Base-by-base conservation (phyloP, 768 basidiomycete genomes). In the Pilatotrama ljubarskyi region DNA sequence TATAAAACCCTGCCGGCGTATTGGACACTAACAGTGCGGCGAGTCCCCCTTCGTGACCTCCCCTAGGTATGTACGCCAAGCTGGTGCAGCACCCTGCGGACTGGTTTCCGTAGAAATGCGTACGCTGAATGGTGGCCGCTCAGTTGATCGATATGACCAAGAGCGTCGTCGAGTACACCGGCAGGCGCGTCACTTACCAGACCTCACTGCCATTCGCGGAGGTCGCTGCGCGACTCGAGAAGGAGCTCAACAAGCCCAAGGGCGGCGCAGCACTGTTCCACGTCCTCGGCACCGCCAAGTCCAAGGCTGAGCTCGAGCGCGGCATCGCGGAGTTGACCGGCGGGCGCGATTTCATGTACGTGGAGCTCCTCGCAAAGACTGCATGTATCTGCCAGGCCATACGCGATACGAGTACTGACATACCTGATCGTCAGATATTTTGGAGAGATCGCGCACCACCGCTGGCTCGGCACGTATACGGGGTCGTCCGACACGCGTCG, bases 281-380 rank as follows among this genome's bases (percentile, higher is more conserved):
- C 49, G 38, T 15, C 67, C 61, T 38, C 15, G 74, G 57, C 2
- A 68, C 64, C 10, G 20, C 42, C 2, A 58, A 61, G 22, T 75
- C 66, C 35, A 76, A 73, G 62, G 71, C 74, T 3, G 79, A 80
- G 22, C 64, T 84, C 3, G 73, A 75, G 48, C 44, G 68, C 1
- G 59, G 69, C 32, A 66, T 84, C 13, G 61, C 68, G 5, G 67
- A 63, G 6, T 69, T 73, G 4, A 65, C 71, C 0, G 72, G 71
- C 8, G 72, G 69, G 14, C 73, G 72, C 11, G 78, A 79, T 41
- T 84, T 84, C 60, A 47, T 81, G 84, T 83, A 60, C 49, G 81
- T 25, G 47, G n/a, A n/a, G n/a, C n/a, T n/a, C n/a, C n/a, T n/a
- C n/a, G n/a, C n/a, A n/a, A n/a, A n/a, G n/a, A n/a, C n/a, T n/a